These are phyloP conservation scores for Aspergillus persii DNA, from an alignment of 2,329 filamentous ascomycete genomes.

Conservation along the genomic window DNA sequence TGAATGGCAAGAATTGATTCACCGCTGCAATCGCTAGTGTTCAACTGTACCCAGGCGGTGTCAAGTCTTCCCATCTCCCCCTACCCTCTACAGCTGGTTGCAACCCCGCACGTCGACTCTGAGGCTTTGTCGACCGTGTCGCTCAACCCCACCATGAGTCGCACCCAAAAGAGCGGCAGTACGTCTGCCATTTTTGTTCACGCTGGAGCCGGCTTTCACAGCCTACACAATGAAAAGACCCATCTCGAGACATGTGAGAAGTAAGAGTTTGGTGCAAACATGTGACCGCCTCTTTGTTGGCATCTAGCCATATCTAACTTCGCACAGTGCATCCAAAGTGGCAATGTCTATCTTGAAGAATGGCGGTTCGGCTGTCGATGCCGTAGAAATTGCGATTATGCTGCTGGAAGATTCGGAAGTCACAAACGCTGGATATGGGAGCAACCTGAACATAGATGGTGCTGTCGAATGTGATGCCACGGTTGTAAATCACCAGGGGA, in stretches of 20 bases:
- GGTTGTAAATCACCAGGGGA: constrained; percentile 83
- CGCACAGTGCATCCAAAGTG: constrained; percentile 69
- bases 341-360: constrained; percentile 78
- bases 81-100: background rate
- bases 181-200: constrained; percentile 87
- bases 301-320: constrained; percentile 4
- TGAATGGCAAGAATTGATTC: background rate
- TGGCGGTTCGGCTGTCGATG: constrained; percentile 79
- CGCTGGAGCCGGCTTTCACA: constrained; percentile 93
- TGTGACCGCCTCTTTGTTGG: background rate
- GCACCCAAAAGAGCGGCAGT: constrained; percentile 42
- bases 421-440: constrained; percentile 94
- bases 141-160: constrained; percentile 27
- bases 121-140: background rate
- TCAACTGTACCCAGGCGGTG: constrained; percentile 1
- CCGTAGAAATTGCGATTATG: constrained; percentile 83
- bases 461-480: constrained; percentile 93
- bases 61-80: background rate
- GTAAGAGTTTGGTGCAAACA: constrained; percentile 55
- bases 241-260: constrained; percentile 86
- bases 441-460: constrained; percentile 87
- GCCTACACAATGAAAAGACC: constrained; percentile 74
- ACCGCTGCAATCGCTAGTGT: background rate
- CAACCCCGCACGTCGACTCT: background rate
- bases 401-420: constrained; percentile 91